Conservation (phyloP, 352 stramenopile genomes). For the Phytophthora pistaciae region DNA sequence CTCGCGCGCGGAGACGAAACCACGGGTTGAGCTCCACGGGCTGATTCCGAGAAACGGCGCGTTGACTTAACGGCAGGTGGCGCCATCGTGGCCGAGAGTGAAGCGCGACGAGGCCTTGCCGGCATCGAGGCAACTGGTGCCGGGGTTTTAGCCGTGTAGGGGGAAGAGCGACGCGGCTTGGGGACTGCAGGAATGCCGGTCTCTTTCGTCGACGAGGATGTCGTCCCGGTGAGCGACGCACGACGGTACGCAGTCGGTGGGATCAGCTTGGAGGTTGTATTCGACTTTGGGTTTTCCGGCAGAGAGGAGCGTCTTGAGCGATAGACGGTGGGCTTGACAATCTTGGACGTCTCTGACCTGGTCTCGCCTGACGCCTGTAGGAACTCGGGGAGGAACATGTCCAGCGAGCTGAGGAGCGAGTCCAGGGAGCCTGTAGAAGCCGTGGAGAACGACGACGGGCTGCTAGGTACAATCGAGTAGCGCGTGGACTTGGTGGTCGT, state of each 20-base stretch:
- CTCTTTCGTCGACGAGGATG: constrained; percentile 7
- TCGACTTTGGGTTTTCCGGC: constrained; percentile 8
- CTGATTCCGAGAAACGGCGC: constrained; percentile 19
- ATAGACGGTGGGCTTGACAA: constrained; percentile 10
- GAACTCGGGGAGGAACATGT: constrained; percentile 33
- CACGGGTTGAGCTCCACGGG: constrained; percentile 1
- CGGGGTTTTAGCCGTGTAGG: constrained; percentile 3
- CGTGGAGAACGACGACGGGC: constrained; percentile 42
- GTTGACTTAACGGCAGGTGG: constrained; percentile 5
- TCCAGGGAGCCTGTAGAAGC: constrained; percentile 43
- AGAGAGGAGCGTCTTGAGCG: constrained; percentile 25
- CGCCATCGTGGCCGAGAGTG: constrained; percentile 4
- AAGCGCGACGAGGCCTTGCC: constrained; percentile 20
- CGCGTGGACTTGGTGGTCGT: constrained; percentile 13
- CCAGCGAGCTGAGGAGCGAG: constrained; percentile 37
- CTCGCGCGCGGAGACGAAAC: constrained; percentile 13
- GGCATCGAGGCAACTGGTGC: background rate
- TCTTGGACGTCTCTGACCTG: constrained; percentile 11
- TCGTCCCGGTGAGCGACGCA: constrained; percentile 10
- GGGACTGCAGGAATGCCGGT: background rate
- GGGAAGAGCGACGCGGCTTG: constrained; percentile 15
- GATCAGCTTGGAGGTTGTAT: constrained; percentile 19
- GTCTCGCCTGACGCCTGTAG: constrained; percentile 20
- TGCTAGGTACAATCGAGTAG: constrained; percentile 25
- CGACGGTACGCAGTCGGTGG: constrained; percentile 14